phyloP scores from a whole-genome alignment of 2,329 filamentous ascomycete genomes.

The Sarocladium strictum region DNA sequence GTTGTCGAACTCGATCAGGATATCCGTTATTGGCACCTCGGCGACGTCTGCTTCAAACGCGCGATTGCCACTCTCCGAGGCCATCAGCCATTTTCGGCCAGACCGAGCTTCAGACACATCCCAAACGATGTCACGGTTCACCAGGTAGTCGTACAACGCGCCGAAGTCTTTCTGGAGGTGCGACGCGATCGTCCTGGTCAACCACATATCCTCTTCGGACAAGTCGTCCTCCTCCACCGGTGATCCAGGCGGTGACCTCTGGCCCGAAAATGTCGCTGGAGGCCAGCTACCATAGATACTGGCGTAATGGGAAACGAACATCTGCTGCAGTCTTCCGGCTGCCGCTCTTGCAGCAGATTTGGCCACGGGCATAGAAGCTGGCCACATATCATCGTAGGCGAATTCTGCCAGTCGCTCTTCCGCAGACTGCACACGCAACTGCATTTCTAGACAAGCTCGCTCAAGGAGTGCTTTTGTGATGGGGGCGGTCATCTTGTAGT shows the following conservation, averaged over 20 bases:
- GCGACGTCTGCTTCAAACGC: slow-evolving; percentile 42
- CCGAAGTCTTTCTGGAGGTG: slow-evolving; percentile 61
- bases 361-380: slow-evolving; percentile 13
- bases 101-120: slow-evolving; percentile 55
- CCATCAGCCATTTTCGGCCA: slow-evolving; percentile 60
- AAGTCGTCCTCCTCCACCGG: slow-evolving; percentile 15
- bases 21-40: slow-evolving; percentile 59
- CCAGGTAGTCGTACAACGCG: slow-evolving; percentile 63
- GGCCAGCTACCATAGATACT: slow-evolving; percentile 57
- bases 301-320: slow-evolving; percentile 54
- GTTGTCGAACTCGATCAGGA: slow-evolving; percentile 61
- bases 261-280: slow-evolving; percentile 25
- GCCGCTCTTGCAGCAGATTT: slow-evolving; percentile 32
- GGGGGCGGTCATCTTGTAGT: slow-evolving; percentile 53
- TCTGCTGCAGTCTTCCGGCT: slow-evolving; percentile 54
- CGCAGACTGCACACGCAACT: slow-evolving; percentile 55
- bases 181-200: slow-evolving; percentile 51
- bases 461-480: slow-evolving; percentile 60
- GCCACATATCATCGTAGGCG: slow-evolving; percentile 58
- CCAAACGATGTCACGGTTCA: slow-evolving; percentile 62
- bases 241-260: background rate
- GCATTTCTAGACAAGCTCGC: slow-evolving; percentile 53
- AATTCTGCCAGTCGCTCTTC: slow-evolving; percentile 57
- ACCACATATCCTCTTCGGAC: slow-evolving; percentile 47
- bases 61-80: slow-evolving; percentile 37